Conservation (phyloP, 257 asterid species). For the Sherardia arvensis region DNA sequence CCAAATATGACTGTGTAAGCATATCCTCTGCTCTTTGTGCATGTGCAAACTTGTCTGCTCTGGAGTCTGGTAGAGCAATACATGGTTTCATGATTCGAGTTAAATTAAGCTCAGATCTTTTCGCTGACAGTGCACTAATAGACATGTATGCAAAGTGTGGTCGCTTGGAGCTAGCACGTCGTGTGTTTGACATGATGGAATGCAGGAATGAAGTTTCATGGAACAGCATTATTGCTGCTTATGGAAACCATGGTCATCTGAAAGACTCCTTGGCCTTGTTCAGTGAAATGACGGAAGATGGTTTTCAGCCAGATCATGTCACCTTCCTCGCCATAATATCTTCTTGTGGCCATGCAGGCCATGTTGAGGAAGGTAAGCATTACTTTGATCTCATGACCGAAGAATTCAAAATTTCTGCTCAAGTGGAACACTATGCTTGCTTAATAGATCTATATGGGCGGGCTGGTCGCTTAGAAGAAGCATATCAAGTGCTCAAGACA, state of each 20-base stretch:
- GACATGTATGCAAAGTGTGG: constrained; percentile 90
- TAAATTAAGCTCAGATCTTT: constrained; percentile 39
- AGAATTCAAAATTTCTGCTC: constrained; percentile 40
- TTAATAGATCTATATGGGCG: constrained; percentile 71
- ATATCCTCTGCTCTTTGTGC: constrained; percentile 80
- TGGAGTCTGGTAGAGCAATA: constrained; percentile 59
- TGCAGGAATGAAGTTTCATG: constrained; percentile 73
- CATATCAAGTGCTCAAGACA: constrained; percentile 30
- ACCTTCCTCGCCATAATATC: constrained; percentile 74
- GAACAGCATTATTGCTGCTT: constrained; percentile 91
- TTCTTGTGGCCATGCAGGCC: constrained; percentile 74
- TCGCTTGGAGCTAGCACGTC: constrained; percentile 43
- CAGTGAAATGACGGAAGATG: constrained; percentile 43
- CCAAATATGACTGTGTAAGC: constrained; percentile 59
- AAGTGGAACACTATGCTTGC: constrained; percentile 79
- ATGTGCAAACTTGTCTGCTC: constrained; percentile 54
- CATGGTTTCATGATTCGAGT: constrained; percentile 58
- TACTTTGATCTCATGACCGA: constrained; percentile 49
- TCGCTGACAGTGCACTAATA: constrained; percentile 56
- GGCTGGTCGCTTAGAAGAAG: constrained; percentile 57
- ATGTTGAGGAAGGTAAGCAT: constrained; percentile 54
- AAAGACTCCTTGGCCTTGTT: constrained; percentile 36
- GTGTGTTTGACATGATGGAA: constrained; percentile 49
- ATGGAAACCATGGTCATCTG: constrained; percentile 65
- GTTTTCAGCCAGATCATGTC: constrained; percentile 59